Evolutionary conservation across 78 protist species (phyloP), one percentile per base, ranked within the genome.

Genomic region (Bodo saltans): DNA sequence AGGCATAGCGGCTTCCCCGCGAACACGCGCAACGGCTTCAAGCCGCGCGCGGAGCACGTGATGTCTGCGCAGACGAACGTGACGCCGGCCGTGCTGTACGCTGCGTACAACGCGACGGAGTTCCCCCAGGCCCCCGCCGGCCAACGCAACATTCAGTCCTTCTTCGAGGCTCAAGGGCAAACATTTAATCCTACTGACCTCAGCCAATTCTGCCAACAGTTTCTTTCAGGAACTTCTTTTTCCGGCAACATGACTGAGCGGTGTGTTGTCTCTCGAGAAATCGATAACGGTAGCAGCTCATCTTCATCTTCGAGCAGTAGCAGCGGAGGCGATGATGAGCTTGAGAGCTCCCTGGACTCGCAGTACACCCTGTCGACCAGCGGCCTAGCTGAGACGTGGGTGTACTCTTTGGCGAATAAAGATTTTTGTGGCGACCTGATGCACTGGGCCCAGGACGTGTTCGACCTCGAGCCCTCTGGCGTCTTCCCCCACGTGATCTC

Each of bases 311-410:
- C 17, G 68, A 25, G 68, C 32, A 60, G 25, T 23, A 60, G 25
- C 68, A 60, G 25, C 32, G 68, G 25, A 23, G 68, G 25, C 68
- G 25, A 60, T 23, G 75, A 34, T 23, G 75, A 23, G 12, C 12
- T 72, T 23, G 75, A 72, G 75, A 26, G 37, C 37, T 26, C 23
- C 37, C 75, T 72, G n/a, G 75, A 72, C 75, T 26, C 75, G 17
- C 37, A 72, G 75, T 72, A 72, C 75, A 72, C 23, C 23, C 17
- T 37, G 53, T 34, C 75, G 53, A 72, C 23, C 75, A 23, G 75
- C 35, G 23, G 23, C 75, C 32, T 25, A 27, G 23, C 75, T 17
- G 35, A 34, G 39, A 72, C 75, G 35, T 72, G 75, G 75, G 75
- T 72, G 75, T 72, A 72, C 75, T 38, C 53, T 25, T 72, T 26